Base-by-base conservation (phyloP, 352 stramenopile species). In the Peronospora destructor region DNA sequence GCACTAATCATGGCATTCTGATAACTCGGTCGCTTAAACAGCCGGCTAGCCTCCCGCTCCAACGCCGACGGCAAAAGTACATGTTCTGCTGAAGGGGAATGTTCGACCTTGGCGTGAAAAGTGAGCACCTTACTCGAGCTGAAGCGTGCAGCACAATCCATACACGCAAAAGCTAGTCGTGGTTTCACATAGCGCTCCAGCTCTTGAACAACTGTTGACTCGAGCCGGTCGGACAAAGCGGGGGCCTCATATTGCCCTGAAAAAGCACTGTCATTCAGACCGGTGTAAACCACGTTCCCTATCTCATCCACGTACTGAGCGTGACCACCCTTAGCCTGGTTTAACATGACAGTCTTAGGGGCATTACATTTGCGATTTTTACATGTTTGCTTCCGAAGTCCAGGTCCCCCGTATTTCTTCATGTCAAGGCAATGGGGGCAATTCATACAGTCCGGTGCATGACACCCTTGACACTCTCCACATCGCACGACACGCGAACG, bases 321-420 rank as follows among this genome's bases (percentile, higher is more conserved):
- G 10, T 78, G 54, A 23, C 73, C 73, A 13, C 73, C 61, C 37
- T 76, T 76, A 21, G 56, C 58, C 41, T 88, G 74, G 49, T 89
- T 88, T 14, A 88, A 55, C 45, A 83, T 42, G 2, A 91, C 72
- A 3, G 84, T 56, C 56, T 89, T 90, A 6, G 77, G 78, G 12
- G 61, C 58, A 56, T 87, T 71, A 36, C 79, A 89, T 45, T 86
- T 87, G 33, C 78, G 76, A 34, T 71, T 69, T 48, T 89, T 89
- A 60, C 81, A 91, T 19, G 78, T 89, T 60, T 90, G 81, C 41
- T 91, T 91, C 21, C 81, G 68, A 23, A 86, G 60, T 47, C 81
- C 81, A 23, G 78, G 81, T 16, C 81, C 81, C 49, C 81, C 81
- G 34, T 90, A 87, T 42, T 91, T 91, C 59, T 88, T 88, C 81